Evolutionary conservation across 371 early-diverging fungal species (phyloP).

Genomic region (Actinomucor elegans): DNA sequence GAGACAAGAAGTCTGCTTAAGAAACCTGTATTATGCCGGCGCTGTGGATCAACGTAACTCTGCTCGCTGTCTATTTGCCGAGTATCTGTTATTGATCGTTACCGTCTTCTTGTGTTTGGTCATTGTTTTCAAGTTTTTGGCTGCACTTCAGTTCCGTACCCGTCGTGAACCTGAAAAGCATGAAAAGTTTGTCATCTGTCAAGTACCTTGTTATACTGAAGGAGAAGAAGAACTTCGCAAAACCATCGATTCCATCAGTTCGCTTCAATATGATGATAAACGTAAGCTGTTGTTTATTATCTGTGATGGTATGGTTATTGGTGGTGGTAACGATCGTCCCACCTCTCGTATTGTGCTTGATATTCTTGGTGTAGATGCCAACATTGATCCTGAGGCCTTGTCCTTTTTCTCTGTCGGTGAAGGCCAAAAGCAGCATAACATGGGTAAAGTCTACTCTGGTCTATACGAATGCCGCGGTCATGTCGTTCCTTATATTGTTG

Average conservation of each 20-base stretch:
- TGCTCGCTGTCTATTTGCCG: slow-evolving; percentile 77
- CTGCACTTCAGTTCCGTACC: slow-evolving; percentile 80
- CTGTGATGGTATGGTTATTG: slow-evolving; percentile 86
- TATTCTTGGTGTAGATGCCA: slow-evolving; percentile 80
- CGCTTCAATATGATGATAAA: slow-evolving; percentile 67
- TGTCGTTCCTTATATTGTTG: slow-evolving; percentile 80
- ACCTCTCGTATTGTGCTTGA: slow-evolving; percentile 90
- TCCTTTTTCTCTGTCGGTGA: slow-evolving; percentile 88
- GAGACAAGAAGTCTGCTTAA: slow-evolving; percentile 62
- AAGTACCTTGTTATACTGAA: slow-evolving; percentile 86
- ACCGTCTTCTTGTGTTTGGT: slow-evolving; percentile 77
- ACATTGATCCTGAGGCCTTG: slow-evolving; percentile 80
- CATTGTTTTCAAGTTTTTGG: slow-evolving; percentile 86
- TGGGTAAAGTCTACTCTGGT: slow-evolving; percentile 91
- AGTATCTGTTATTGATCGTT: slow-evolving; percentile 77
- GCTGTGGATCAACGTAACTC: slow-evolving; percentile 80
- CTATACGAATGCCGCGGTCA: slow-evolving; percentile 81
- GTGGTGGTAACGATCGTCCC: slow-evolving; percentile 86
- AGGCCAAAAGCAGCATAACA: slow-evolving; percentile 82
- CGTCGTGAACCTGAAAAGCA: slow-evolving; percentile 78
- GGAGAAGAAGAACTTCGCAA: slow-evolving; percentile 72
- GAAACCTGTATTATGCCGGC: slow-evolving; percentile 80
- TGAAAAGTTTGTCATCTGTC: slow-evolving; percentile 91
- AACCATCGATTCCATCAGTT: slow-evolving; percentile 72
- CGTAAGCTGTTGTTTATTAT: slow-evolving; percentile 80